phyloP scores from a whole-genome alignment of 208 protist species.

The Crithidia thermophila region DNA sequence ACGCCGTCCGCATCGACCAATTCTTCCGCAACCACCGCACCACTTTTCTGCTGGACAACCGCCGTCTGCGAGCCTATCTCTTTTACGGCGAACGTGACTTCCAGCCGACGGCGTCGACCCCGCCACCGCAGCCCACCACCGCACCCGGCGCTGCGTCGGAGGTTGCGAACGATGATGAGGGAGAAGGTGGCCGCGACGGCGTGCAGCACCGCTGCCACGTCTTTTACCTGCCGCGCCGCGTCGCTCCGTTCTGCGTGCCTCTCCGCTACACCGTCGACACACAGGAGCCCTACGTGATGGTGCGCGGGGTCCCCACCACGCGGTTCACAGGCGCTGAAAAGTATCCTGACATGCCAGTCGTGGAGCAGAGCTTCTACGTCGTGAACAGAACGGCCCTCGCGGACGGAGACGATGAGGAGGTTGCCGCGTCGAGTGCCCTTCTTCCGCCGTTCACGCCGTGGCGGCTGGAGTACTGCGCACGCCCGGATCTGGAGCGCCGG shows the following conservation, averaged over 20 bases:
- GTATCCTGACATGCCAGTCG: conserved; percentile 24
- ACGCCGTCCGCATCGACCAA: conserved; percentile 35
- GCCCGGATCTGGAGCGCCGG: conserved; percentile 30
- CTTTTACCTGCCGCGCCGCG: conserved; percentile 22
- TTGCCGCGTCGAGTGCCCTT: too few relatives aligned
- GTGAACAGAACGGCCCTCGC: conserved; percentile 9
- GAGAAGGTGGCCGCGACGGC: neutral
- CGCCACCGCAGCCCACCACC: neutral
- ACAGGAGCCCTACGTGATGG: conserved; percentile 20
- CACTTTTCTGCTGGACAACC: conserved; percentile 35
- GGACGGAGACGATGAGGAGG: neutral
- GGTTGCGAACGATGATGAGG: neutral
- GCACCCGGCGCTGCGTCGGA: too few relatives aligned
- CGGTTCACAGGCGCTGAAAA: conserved; percentile 51
- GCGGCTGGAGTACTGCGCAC: conserved; percentile 51
- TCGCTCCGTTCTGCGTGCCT: conserved; percentile 48
- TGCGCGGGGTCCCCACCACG: conserved; percentile 53
- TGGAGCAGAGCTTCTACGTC: conserved; percentile 38
- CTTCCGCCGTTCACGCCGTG: conserved; percentile 38
- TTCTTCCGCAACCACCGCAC: conserved; percentile 26
- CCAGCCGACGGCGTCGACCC: neutral
- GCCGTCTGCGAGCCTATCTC: conserved; percentile 20
- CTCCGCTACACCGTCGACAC: conserved; percentile 28
- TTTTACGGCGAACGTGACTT: conserved; percentile 21
- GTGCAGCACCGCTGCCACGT: conserved; percentile 25